Evolutionary conservation across 1,284 basidiomycete genomes (phyloP), one percentile per base, ranked within the genome.

Genomic region (Xanthoconium separans): DNA sequence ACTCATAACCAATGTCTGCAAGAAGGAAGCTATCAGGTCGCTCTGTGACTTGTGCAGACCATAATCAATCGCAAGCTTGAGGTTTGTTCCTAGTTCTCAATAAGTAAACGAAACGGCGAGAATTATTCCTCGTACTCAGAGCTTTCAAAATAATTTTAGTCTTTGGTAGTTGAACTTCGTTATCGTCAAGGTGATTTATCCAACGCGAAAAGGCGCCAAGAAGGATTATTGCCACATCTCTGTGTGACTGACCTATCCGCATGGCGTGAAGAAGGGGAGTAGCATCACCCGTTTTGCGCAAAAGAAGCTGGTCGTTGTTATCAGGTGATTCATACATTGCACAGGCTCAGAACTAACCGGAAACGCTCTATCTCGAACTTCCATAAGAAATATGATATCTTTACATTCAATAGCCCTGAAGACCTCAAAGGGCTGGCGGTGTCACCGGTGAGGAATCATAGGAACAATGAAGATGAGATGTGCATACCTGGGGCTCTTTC

Each of bases 1-100:
- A 57, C 87, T 90, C 90, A 93, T 93, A 54, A 93, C 81, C 36
- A 92, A 74, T 8, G 87, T 89, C 70, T 93, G 90, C 62, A 93
- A 71, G 67, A 91, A 93, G 2, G 89, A 91, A 22, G 89, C 87
- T 53, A 86, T 87, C 34, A 92, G 76, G 61, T 92, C 89, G 58
- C 80, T 87, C 63, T 91, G 89, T 1, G 84, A 83, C 58, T 81
- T 84, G 56, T 88, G 81, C 31, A 93, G 74, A 16, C 89, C 91
- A 61, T 83, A 87, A 66, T 92, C 89, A 48, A 93, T 93, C 12
- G 89, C 91, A 51, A 89, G 79, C 67, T 91, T 91, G 44, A 93
- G 78, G 62, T 91, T 91, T 16, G 82, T 78, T 48, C 89, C 89
- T 89, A 36, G n/a, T 29, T 24, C 43, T 1, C 27, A 54, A 60